phyloP scores from a whole-genome alignment of 1,139 yeast species.

The Lodderomyces margitis region DNA sequence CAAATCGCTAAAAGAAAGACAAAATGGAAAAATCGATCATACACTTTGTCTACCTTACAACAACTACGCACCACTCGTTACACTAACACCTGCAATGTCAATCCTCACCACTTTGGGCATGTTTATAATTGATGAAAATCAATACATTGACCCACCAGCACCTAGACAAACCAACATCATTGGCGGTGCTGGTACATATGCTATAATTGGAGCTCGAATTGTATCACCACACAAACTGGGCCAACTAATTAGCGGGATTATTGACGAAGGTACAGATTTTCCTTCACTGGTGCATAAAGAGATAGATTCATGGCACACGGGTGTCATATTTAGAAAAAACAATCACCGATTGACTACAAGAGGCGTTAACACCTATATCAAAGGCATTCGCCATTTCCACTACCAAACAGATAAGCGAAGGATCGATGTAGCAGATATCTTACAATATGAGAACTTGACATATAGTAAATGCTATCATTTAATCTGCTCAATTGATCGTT shows the following conservation, averaged over 20 bases:
- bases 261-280: constrained; percentile 80
- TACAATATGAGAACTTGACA: constrained; percentile 32
- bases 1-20: background rate
- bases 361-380: constrained; percentile 74
- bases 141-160: constrained; percentile 45
- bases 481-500: constrained; percentile 70
- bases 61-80: background rate
- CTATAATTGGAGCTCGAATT: constrained; percentile 72
- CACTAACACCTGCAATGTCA: constrained; percentile 12
- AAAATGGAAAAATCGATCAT: no score
- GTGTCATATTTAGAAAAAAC: constrained; percentile 54
- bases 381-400: constrained; percentile 50
- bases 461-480: constrained; percentile 60
- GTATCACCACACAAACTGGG: constrained; percentile 27
- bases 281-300: constrained; percentile 49
- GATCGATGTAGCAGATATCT: constrained; percentile 60
- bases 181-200: constrained; percentile 92
- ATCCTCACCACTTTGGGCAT: constrained; percentile 71
- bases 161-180: constrained; percentile 52
- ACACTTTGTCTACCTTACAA: no score
- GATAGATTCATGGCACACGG: constrained; percentile 61
- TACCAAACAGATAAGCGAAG: constrained; percentile 60
- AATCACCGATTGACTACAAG: constrained; percentile 63
- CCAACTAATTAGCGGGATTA: constrained; percentile 56
- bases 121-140: constrained; percentile 90